Base-by-base conservation (phyloP, 345 rosid genomes). In the Trapa bicornis region DNA sequence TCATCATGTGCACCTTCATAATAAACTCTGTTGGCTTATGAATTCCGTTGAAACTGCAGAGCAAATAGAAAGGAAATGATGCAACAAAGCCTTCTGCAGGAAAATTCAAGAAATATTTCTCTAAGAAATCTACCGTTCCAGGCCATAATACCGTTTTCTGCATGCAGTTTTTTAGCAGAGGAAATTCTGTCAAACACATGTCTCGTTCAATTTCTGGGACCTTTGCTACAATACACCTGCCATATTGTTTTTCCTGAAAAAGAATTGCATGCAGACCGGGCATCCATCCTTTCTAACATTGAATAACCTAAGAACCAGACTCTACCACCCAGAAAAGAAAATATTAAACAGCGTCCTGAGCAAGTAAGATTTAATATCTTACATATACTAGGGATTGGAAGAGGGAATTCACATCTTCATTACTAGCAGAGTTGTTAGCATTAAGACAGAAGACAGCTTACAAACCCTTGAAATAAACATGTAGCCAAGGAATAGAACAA, bases 111-210 rank as follows among this genome's bases (percentile, higher is more conserved):
- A 42, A 53, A 48, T 15, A 50, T 39, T 37, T 54, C 61, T 47
- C 38, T 45, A 35, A 72, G 61, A 37, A 61, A 65, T 29, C 14
- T 32, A 41, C 33, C 2, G 47, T 56, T 70, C 33, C 67, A 66
- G 16, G 72, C 16, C 56, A 75, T 45, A 54, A 70, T 91, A 95
- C 99, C 87, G 83, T 82, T 77, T 82, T 85, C 71, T 86, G 96
- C 99, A 91, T 91, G 85, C 99, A 95, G 68, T 64, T 86, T 76
- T 82, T 89, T 33, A 91, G 73, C 8, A 77, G 78, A 72, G 91
- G 84, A 85, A 95, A 95, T 77, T 95, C 86, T 83, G 89, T 91
- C 85, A 87, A 74, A 74, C 99, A 95, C 82, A 88, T 83, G 67
- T 91, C 86, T 53, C 57, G 85, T 75, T 87, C 97, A 78, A 89